Evolutionary conservation across 2,329 filamentous ascomycete genomes (phyloP), one percentile per base, ranked within the genome.

Genomic region (Ophiostoma populinum): DNA sequence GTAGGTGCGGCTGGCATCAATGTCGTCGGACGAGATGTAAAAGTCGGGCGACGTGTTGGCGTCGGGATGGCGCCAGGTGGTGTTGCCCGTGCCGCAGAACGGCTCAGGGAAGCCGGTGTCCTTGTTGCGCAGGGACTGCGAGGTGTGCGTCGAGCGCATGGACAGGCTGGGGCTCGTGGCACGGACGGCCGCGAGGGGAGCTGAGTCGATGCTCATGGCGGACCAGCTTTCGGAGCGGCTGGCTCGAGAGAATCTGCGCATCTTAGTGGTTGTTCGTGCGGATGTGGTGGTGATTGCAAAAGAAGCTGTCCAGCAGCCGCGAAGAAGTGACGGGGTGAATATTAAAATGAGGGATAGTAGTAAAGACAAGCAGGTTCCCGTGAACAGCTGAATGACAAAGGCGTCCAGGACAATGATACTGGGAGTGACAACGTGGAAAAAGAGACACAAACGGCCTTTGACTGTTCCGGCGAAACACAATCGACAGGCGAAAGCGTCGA

Each of bases 21-120:
- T 52, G 42, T 74, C 67, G 35, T 65, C 61, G 36, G 65, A 60
- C 25, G 61, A 62, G 39, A 77, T 68, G 45, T 56, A 62, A 29
- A 70, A 71, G 41, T 68, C 60, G 32, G 63, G 62, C 11, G 62
- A 65, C 6, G 67, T 58, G 44, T 73, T 62, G 39, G 72, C 72
- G 13, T 73, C 69, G 16, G 72, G 72, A 40, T 76, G 70, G 15
- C 66, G 67, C 12, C 70, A 56, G 3, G 70, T 72, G 11, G 72
- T 77, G 45, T 73, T 76, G 41, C 63, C 36, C 17, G 63, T 48
- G 36, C 54, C 57, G 36, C 58, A 58, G 29, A 67, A 63, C 1
- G 61, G 55, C 39, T 67, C 63, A 2, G 64, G 64, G 38, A 68
- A 68, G 30, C 64, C 64, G 11, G 64, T 67, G 46, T 66, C 56